Conservation (phyloP, 495 filamentous ascomycete species). For the Cercophora scortea region DNA sequence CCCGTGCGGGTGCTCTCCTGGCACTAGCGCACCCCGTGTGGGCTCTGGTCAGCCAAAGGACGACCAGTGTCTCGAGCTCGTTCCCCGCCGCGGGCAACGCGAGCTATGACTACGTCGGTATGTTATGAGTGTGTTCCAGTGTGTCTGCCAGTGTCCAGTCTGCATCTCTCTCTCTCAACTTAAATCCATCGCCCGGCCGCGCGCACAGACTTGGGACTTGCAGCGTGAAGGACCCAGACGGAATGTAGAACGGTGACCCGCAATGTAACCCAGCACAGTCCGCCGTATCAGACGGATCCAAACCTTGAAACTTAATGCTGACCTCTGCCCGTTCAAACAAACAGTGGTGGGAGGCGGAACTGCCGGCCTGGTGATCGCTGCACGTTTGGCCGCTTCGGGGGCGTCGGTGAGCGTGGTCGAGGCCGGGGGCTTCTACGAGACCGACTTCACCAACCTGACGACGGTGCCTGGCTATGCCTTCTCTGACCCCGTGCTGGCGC, state of each 20-base stretch:
- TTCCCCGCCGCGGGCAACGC: neutral
- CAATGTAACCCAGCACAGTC: too few species aligned
- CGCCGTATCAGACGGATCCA: too few species aligned
- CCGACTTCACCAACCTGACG: constrained; percentile 34
- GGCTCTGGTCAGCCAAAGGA: too few species aligned
- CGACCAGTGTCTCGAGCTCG: neutral
- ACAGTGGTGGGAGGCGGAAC: constrained; percentile 49
- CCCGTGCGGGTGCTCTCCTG: neutral
- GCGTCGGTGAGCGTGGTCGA: constrained; percentile 40
- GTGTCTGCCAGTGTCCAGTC: too few species aligned
- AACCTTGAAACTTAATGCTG: too few species aligned
- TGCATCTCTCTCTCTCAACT: too few species aligned
- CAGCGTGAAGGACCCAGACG: too few species aligned
- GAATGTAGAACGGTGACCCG: too few species aligned
- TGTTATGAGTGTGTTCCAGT: too few species aligned
- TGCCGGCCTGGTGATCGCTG: constrained; percentile 42
- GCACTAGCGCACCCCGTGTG: too few species aligned
- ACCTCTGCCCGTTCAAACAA: too few species aligned
- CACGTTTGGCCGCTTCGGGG: constrained; percentile 35
- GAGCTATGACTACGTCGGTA: constrained; percentile 7
- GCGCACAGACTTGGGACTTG: neutral
- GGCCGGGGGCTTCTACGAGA: constrained; percentile 50
- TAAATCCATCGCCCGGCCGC: too few species aligned
- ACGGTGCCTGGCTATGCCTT: constrained; percentile 31
- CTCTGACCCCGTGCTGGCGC: constrained; percentile 4